These are phyloP conservation scores for Lichtheimia hyalospora DNA, from an alignment of 371 early-diverging fungal species.

Conservation along the genomic window DNA sequence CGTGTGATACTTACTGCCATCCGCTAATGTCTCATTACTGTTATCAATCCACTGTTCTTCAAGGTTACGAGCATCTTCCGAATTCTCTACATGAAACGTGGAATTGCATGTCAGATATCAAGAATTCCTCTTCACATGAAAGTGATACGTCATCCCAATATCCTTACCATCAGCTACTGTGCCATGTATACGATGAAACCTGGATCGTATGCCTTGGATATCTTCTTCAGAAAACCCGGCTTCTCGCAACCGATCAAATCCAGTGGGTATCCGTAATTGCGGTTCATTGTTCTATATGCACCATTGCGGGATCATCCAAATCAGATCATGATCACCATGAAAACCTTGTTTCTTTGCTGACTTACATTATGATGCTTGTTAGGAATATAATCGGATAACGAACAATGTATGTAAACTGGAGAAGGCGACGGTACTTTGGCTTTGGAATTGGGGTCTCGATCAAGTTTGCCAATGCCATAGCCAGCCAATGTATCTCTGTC, in stretches of 20 bases:
- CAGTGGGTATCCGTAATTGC: constrained; percentile 37
- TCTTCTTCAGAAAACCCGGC: constrained; percentile 63
- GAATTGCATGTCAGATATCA: too few relatives aligned
- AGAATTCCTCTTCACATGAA: too few relatives aligned
- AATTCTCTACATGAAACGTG: constrained; percentile 13
- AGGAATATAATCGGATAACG: constrained; percentile 20
- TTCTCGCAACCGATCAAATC: constrained; percentile 62
- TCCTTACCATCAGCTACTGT: constrained; percentile 16
- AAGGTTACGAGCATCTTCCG: constrained; percentile 38
- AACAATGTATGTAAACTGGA: constrained; percentile 22
- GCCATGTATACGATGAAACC: constrained; percentile 51
- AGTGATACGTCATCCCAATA: neutral
- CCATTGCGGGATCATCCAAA: too few relatives aligned
- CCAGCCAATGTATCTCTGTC: constrained; percentile 15
- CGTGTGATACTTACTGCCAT: constrained; percentile 33
- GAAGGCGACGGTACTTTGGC: constrained; percentile 17
- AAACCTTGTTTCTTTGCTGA: neutral
- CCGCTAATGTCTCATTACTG: constrained; percentile 36
- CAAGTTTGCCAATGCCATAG: constrained; percentile 21
- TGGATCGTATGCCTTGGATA: constrained; percentile 51
- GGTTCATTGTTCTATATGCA: constrained; percentile 9
- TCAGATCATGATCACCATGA: too few relatives aligned
- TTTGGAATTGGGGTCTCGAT: constrained; percentile 14
- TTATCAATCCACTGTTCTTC: constrained; percentile 70
- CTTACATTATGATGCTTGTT: neutral